phyloP scores from a whole-genome alignment of 305 asterid genomes.

The Solanum chacoense region DNA sequence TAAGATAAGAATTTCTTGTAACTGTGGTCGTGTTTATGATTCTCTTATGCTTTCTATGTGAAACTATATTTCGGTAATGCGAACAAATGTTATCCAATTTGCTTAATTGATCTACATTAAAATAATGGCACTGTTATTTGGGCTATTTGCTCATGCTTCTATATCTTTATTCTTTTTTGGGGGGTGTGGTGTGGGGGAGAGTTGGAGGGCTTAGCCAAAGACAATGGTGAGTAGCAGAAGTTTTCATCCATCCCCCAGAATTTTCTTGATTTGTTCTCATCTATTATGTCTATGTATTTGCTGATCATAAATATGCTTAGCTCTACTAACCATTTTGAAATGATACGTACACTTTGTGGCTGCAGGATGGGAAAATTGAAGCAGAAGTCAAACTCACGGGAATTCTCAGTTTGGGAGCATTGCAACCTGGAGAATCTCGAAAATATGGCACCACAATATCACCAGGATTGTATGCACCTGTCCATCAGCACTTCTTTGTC shows the following conservation, averaged over 20 bases:
- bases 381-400: slow-evolving; percentile 98
- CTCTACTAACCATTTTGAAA: neutral
- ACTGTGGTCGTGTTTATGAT: neutral
- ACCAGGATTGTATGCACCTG: slow-evolving; percentile 93
- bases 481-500: slow-evolving; percentile 95
- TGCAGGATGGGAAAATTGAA: slow-evolving; percentile 97
- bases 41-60: neutral
- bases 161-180: neutral
- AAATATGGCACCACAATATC: slow-evolving; percentile 93
- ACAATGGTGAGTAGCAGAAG: neutral
- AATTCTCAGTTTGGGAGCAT: slow-evolving; percentile 88
- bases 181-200: neutral
- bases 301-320: neutral
- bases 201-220: neutral
- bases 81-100: neutral
- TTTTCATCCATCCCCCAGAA: neutral
- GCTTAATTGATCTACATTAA: neutral
- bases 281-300: neutral
- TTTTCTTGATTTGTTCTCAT: neutral
- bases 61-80: neutral
- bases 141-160: neutral
- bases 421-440: slow-evolving; percentile 84
- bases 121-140: neutral
- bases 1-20: neutral
- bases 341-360: neutral